These are phyloP conservation scores for Glycine soja DNA, from an alignment of 306 rosid genomes.

Conservation along the genomic window DNA sequence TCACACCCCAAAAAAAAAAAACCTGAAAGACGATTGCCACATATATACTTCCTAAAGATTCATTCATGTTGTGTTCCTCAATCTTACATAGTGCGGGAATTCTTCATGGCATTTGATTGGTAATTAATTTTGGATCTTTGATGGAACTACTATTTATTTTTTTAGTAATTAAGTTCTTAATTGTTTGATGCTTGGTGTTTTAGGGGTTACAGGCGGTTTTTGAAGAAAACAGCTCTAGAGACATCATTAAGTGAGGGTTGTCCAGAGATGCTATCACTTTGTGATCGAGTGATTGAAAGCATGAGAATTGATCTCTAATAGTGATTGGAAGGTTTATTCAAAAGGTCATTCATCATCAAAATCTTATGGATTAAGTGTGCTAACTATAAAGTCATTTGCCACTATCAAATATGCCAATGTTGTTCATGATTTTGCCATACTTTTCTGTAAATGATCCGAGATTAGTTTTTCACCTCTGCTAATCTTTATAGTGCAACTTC, in stretches of 20 bases:
- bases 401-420: conserved; percentile 32
- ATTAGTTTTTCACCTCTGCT: conserved; percentile 46
- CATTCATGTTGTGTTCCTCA: neutral
- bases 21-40: neutral
- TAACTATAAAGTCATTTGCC: conserved; percentile 36
- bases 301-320: neutral
- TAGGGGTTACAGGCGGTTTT: too few relatives aligned
- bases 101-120: too few relatives aligned
- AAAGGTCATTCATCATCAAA: conserved; percentile 25
- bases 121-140: too few relatives aligned
- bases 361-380: conserved; percentile 32
- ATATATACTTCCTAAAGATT: neutral
- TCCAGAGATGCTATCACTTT: conserved; percentile 8
- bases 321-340: conserved; percentile 21
- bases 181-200: too few relatives aligned
- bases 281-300: neutral
- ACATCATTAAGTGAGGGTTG: conserved; percentile 20
- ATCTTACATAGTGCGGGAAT: neutral
- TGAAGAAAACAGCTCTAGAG: too few relatives aligned
- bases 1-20: too few relatives aligned
- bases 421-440: conserved; percentile 32
- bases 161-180: too few relatives aligned
- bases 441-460: conserved; percentile 36
- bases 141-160: too few relatives aligned
- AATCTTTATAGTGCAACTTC: conserved; percentile 95